Percentiles rank a stretch among this genome's conserved stretches.
phyloP scores from a whole-genome alignment of 495 filamentous ascomycete genomes.

The Staphylotrichum tortipilum region DNA sequence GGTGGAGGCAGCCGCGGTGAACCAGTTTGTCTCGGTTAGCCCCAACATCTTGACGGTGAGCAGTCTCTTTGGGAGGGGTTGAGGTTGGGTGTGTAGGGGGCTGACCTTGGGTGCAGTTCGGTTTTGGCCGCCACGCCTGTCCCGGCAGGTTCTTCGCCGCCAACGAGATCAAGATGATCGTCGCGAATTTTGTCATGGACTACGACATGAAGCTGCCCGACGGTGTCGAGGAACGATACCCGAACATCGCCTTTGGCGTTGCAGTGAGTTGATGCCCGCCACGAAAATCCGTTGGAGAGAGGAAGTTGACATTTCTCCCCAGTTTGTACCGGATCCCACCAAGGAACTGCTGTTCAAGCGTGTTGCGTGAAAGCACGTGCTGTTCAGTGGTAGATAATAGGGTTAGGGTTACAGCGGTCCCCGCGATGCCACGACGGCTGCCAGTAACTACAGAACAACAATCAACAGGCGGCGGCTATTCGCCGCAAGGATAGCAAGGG shows the following conservation, averaged over 20 bases:
- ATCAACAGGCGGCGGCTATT: no score
- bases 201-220: constrained; percentile 44
- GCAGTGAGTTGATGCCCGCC: constrained; percentile 4
- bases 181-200: constrained; percentile 45
- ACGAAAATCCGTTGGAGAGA: no score
- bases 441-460: no score
- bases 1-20: constrained; percentile 15
- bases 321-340: constrained; percentile 7
- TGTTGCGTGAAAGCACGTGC: not conserved
- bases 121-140: constrained; percentile 49
- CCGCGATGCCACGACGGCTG: no score
- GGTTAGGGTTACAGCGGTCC: no score
- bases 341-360: constrained; percentile 1
- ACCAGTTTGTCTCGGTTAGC: constrained; percentile 37
- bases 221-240: constrained; percentile 14
- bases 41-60: constrained; percentile 25
- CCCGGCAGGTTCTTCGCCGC: constrained; percentile 52
- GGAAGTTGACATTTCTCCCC: not conserved
- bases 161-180: constrained; percentile 46
- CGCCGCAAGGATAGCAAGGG: no score
- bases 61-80: not conserved
- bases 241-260: constrained; percentile 10
- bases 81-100: not conserved
- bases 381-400: no score
- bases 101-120: constrained; percentile 26